Percentiles rank a stretch among this genome's conserved stretches.
Evolutionary conservation across 148 eudicot genomes (phyloP).

Genomic region (Cornus controversa): DNA sequence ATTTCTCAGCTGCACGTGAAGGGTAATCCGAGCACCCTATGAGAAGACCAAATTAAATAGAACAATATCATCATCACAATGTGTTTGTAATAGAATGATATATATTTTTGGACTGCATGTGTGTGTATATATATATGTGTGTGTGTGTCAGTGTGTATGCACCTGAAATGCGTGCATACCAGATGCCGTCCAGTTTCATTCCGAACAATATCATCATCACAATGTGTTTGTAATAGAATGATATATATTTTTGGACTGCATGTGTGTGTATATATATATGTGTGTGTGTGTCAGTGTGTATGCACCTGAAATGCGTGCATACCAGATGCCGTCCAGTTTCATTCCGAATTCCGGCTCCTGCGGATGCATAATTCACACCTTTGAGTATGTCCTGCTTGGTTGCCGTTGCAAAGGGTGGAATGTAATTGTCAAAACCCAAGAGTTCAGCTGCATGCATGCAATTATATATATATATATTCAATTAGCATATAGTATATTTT

Average conservation of each 20-base stretch:
- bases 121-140: no score
- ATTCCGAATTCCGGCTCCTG: conserved; percentile 32
- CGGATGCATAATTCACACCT: conserved; percentile 46
- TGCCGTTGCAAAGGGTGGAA: conserved; percentile 21
- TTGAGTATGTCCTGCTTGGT: conserved; percentile 11
- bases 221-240: background rate
- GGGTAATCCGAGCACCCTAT: conserved; percentile 48
- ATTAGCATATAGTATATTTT: no score
- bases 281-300: no score
- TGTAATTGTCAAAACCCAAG: conserved; percentile 29
- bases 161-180: conserved; percentile 9
- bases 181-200: no score
- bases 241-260: no score
- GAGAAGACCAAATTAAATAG: background rate
- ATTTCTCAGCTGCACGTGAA: conserved; percentile 40
- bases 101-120: no score
- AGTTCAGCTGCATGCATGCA: conserved; percentile 25
- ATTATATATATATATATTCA: background rate
- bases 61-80: background rate
- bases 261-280: no score
- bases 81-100: background rate
- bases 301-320: background rate
- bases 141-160: no score
- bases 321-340: conserved; percentile 27
- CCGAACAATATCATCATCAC: background rate